Evolutionary conservation across 805 yeast species (phyloP), one percentile per base, ranked within the genome.

Genomic region (Jamesozyma gamospora): DNA sequence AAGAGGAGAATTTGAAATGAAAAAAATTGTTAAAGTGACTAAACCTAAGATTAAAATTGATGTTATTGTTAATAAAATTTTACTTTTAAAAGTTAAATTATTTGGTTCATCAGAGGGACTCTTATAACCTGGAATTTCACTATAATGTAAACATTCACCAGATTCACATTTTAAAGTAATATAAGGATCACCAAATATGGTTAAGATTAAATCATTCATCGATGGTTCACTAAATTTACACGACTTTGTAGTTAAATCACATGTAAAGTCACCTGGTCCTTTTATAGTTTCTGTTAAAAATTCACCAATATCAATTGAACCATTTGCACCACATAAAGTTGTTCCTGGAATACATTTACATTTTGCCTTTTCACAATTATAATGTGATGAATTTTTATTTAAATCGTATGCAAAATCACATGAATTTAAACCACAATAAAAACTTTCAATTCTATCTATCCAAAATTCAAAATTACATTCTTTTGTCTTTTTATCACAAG

Each of bases 131-230:
- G 98, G 98, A 14, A 92, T 76, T 58, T 92, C 94, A 55, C 92
- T 82, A 52, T 79, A 78, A 58, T 92, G 97, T 17, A 92, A 49
- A 69, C 98, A 92, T 58, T 92, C 98, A 35, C 95, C 90, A 2
- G 95, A 77, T 8, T 66, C 63, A 63, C 98, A 92, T 34, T 73
- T 69, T 40, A 92, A 66, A 2, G 88, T 80, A 53, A 92, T 92
- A 49, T 77, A 72, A 1, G 90, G 84, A 56, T 92, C 98, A n/a
- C 98, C 98, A 64, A 92, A 92, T 2, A 92, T 94, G 7, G 85
- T 77, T 42, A 77, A 70, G 41, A 92, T 92, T 53, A 92, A 70
- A 48, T 84, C 94, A 63, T 92, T 84, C 96, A 92, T 90, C 40
- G 92, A 79, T 34, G 98, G 97, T 56, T 92, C 98, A 2, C 90